Conservation (phyloP, 805 yeast genomes). For the Yarrowia hollandica region DNA sequence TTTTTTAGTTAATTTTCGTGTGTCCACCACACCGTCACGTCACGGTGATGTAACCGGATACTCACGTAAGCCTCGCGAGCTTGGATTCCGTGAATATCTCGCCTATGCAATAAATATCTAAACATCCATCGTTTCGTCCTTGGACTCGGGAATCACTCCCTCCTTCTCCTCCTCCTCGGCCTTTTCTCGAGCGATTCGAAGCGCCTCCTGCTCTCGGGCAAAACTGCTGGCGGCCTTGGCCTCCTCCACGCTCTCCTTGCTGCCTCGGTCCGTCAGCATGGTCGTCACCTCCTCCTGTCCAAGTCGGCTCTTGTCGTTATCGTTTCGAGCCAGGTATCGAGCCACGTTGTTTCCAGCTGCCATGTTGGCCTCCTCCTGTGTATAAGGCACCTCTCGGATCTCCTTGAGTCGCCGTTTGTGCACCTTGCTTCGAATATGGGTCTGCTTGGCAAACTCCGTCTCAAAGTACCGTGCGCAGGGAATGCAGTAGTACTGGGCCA, state of each 20-base stretch:
- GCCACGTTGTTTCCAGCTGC: conserved; percentile 78
- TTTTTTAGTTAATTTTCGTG: no score
- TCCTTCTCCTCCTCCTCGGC: conserved; percentile 43
- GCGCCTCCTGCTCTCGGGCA: conserved; percentile 20
- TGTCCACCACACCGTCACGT: no score
- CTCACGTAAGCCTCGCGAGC: no score
- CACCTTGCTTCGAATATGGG: conserved; percentile 71
- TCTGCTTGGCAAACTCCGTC: conserved; percentile 65
- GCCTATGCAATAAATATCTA: neutral
- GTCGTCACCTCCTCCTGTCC: conserved; percentile 39
- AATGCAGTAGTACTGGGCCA: conserved; percentile 91
- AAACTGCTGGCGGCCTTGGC: conserved; percentile 24
- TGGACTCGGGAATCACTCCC: conserved; percentile 17
- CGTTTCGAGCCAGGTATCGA: conserved; percentile 64
- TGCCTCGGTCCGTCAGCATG: conserved; percentile 40
- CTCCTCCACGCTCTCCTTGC: conserved; percentile 35
- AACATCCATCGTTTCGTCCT: neutral
- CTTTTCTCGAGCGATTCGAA: conserved; percentile 38
- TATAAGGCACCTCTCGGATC: conserved; percentile 75
- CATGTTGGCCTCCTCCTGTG: conserved; percentile 86
- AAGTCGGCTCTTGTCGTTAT: conserved; percentile 54
- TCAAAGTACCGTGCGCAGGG: conserved; percentile 94
- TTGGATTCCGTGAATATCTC: no score
- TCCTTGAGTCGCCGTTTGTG: conserved; percentile 86
- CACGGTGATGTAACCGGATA: no score